phyloP scores from a whole-genome alignment of 148 eudicot species.

The Fagopyrum esculentum region DNA sequence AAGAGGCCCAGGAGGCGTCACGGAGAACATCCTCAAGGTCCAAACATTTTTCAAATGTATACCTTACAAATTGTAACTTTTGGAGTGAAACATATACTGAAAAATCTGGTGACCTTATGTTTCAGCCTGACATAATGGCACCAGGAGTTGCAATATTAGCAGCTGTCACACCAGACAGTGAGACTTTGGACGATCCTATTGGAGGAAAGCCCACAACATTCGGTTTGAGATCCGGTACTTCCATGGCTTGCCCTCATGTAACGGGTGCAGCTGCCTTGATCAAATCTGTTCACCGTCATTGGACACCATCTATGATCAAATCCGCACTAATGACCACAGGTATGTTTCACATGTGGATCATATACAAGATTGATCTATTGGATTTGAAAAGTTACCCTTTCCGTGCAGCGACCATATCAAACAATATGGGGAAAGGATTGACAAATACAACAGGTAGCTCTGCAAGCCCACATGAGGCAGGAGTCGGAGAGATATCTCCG shows the following conservation, averaged over 20 bases:
- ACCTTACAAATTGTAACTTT: background rate
- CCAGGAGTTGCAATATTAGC: slow-evolving; percentile 71
- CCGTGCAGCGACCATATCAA: slow-evolving; percentile 36
- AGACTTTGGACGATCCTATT: slow-evolving; percentile 20
- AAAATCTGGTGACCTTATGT: background rate
- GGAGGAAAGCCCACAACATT: slow-evolving; percentile 29
- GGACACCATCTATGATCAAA: slow-evolving; percentile 55
- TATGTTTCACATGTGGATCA: slow-evolving; percentile 6
- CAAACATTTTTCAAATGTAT: background rate
- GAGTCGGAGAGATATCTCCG: slow-evolving; percentile 54
- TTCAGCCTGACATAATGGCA: slow-evolving; percentile 68
- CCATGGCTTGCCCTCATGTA: slow-evolving; percentile 83
- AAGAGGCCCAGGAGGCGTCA: slow-evolving; percentile 59
- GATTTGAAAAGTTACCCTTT: background rate
- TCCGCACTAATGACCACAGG: slow-evolving; percentile 87
- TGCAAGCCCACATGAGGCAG: slow-evolving; percentile 48
- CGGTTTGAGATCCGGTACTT: slow-evolving; percentile 59
- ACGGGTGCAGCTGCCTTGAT: slow-evolving; percentile 55
- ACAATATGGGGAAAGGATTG: slow-evolving; percentile 33
- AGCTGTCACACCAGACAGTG: slow-evolving; percentile 36
- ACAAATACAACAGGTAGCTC: slow-evolving; percentile 28
- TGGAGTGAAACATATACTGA: background rate
- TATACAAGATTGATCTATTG: background rate
- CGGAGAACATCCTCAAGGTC: slow-evolving; percentile 72
- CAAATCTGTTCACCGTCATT: slow-evolving; percentile 43